Conservation (phyloP, 2,329 filamentous ascomycete species). For the Orbilia brochopaga region DNA sequence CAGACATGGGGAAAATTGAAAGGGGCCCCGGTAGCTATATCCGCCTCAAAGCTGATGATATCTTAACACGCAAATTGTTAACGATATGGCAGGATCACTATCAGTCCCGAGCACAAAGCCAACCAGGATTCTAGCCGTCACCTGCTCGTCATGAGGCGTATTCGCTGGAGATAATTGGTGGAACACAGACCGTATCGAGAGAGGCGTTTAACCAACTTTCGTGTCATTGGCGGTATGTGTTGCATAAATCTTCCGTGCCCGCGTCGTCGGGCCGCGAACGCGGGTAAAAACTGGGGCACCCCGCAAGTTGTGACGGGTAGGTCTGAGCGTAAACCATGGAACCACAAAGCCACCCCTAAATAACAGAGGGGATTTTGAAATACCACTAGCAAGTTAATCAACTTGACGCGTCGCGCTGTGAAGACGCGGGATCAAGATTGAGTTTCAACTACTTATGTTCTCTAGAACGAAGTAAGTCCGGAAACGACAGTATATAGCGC, state of each 20-base stretch:
- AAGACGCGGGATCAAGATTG: no score
- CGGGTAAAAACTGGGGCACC: no score
- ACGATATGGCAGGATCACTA: background rate
- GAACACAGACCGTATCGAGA: conserved; percentile 1
- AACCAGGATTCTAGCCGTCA: conserved; percentile 9
- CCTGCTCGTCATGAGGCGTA: conserved; percentile 4
- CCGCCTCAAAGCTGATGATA: background rate
- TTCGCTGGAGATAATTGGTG: conserved; percentile 26
- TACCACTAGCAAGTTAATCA: no score
- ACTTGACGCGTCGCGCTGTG: no score
- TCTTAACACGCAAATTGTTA: no score
- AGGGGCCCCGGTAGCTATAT: conserved; percentile 14
- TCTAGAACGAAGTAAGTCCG: no score
- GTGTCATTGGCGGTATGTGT: conserved; percentile 25
- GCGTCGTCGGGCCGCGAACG: conserved; percentile 25
- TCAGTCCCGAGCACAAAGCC: background rate
- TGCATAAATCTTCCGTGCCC: conserved; percentile 27
- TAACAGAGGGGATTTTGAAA: no score
- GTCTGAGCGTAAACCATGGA: no score
- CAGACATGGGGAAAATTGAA: conserved; percentile 15
- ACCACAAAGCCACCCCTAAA: no score
- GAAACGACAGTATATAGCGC: no score
- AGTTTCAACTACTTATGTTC: no score
- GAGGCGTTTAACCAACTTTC: background rate
- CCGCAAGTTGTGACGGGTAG: no score